These are phyloP conservation scores for Lichtheimia ornata DNA, from an alignment of 371 early-diverging fungal genomes.

Conservation along the genomic window DNA sequence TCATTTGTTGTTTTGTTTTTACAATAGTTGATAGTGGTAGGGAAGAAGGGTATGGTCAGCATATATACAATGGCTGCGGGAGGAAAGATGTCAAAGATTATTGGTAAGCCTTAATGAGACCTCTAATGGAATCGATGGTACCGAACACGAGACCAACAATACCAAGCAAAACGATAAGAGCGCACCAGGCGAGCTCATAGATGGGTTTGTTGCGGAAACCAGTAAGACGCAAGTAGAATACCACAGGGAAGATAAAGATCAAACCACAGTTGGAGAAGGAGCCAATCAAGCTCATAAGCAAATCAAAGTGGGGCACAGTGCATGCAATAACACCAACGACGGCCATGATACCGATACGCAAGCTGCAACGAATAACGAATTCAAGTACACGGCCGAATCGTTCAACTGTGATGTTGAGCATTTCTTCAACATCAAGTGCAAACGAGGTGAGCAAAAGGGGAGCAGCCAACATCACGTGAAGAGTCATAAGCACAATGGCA, in stretches of 20 bases:
- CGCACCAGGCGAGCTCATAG: slow-evolving; percentile 59
- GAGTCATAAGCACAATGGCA: slow-evolving; percentile 74
- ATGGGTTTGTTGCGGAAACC: slow-evolving; percentile 59
- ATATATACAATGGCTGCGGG: no score
- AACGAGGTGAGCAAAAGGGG: slow-evolving; percentile 83
- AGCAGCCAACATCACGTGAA: slow-evolving; percentile 78
- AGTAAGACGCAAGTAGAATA: slow-evolving; percentile 75
- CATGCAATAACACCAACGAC: slow-evolving; percentile 64
- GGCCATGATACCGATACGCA: slow-evolving; percentile 57
- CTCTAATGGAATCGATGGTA: slow-evolving; percentile 66
- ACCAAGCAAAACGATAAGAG: slow-evolving; percentile 62
- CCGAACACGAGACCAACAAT: slow-evolving; percentile 74
- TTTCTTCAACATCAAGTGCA: slow-evolving; percentile 68
- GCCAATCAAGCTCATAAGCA: slow-evolving; percentile 82
- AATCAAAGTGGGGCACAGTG: slow-evolving; percentile 76
- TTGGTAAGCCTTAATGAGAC: slow-evolving; percentile 49
- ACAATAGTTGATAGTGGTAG: no score
- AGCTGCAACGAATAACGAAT: slow-evolving; percentile 52
- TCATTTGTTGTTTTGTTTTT: no score
- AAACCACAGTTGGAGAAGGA: slow-evolving; percentile 77
- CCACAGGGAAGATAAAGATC: slow-evolving; percentile 82
- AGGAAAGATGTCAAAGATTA: no score
- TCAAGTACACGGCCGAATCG: slow-evolving; percentile 50
- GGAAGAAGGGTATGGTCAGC: no score
- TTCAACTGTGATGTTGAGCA: slow-evolving; percentile 54